Base-by-base conservation (phyloP, 2,329 filamentous ascomycete genomes). In the Trichoderma koningii region DNA sequence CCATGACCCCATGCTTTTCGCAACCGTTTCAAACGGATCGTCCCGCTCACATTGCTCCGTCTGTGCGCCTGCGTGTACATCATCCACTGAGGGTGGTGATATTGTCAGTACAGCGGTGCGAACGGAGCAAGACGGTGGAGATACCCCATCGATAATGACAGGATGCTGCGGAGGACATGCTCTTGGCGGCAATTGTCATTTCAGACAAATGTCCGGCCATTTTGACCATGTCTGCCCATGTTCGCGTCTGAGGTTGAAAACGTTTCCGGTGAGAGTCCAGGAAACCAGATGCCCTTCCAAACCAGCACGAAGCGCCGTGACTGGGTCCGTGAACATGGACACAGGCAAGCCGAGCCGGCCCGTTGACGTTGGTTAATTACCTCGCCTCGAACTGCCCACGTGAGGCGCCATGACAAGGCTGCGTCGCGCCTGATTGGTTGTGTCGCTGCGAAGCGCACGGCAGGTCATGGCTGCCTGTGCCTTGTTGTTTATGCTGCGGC, bases 381-480 rank as follows among this genome's bases (percentile, higher is more conserved):
- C 63, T 65, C 63, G 63, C 50, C 44, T 61, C 38, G 34, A 55
- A 30, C 41, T 44, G 26, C 63, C 63, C 63, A 65, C 63, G 63
- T 65, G 56, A 65, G 63, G 44, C 44, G 21, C 23, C 42, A 38
- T 30, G 55, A 45, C 63, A 65, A 61, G 63, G 63, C 55, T 55
- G 48, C 51, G 63, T 17, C 48, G 41, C 41, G 30, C 51, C 56
- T 62, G 56, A 65, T 65, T 65, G 63, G 57, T 30, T 52, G 52
- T 44, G 26, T 17, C 9, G 2, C 10, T 38, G 34, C 34, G 34
- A 38, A 38, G 34, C 34, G 34, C 34, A 38, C 7, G 34, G 34
- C 19, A 26, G 17, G 26, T 9, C 21, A 14, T 21, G 48, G 52
- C 47, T 38, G 55, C 23, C 41, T 55, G 17, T 47, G 34, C 34